Conservation (phyloP, 163 green algal genomes). For the Chlorella variabilis region DNA sequence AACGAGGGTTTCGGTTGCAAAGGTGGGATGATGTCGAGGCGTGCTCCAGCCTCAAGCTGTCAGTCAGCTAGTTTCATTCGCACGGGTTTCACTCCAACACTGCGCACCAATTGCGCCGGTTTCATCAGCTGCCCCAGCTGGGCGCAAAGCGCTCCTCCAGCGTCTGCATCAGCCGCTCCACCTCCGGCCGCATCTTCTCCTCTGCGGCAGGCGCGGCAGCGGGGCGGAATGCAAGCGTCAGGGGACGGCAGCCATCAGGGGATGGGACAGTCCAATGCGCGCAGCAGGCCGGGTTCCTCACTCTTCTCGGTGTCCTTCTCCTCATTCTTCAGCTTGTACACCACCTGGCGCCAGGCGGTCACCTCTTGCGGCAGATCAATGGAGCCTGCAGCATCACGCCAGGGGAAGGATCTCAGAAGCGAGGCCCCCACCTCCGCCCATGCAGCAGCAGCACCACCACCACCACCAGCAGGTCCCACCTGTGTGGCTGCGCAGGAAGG, state of each 20-base stretch:
- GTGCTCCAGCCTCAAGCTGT: no score
- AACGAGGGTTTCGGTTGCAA: no score
- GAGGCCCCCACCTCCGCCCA: no score
- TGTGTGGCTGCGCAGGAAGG: slow-evolving; percentile 3
- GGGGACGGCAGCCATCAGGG: neutral
- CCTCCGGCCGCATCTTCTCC: neutral
- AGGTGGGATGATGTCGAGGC: no score
- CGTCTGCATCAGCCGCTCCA: slow-evolving; percentile 20
- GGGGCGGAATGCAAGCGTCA: neutral
- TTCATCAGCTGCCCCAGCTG: no score
- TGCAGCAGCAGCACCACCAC: no score
- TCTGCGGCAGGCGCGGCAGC: neutral
- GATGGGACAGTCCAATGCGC: no score
- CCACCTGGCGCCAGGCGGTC: slow-evolving; percentile 8
- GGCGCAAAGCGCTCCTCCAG: neutral
- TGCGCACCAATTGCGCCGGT: no score
- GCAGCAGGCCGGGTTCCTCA: neutral
- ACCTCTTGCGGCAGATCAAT: slow-evolving; percentile 11
- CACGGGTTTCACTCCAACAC: no score
- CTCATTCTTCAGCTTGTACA: slow-evolving; percentile 32
- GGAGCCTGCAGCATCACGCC: neutral
- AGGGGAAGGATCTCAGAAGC: no score
- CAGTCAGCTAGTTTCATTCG: no score
- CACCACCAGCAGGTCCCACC: no score
- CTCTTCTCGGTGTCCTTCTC: neutral